A percentile compares a stretch with the other conserved stretches of the same genome.
These are phyloP conservation scores for Hawksworthiomyces lignivorus DNA, from an alignment of 2,329 filamentous ascomycete species.

Conservation along the genomic window DNA sequence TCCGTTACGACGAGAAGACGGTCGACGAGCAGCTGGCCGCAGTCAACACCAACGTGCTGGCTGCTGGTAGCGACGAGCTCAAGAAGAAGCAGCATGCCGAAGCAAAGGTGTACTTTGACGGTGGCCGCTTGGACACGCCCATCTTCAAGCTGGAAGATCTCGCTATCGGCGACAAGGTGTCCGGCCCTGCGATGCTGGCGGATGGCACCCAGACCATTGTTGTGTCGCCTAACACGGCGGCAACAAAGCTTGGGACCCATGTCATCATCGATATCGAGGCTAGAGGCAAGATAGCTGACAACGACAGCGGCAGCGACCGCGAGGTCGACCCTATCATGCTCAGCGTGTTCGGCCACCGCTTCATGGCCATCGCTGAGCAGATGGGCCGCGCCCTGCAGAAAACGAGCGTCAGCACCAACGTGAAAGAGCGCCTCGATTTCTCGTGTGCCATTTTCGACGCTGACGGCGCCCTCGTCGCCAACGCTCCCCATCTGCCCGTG, in stretches of 20 bases:
- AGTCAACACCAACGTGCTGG: slow-evolving; percentile 51
- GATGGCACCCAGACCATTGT: slow-evolving; percentile 90
- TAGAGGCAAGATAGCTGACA: slow-evolving; percentile 20
- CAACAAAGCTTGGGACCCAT: slow-evolving; percentile 74
- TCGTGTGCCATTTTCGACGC: slow-evolving; percentile 76
- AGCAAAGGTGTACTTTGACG: slow-evolving; percentile 75
- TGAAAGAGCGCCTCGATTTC: slow-evolving; percentile 76
- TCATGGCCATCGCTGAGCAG: slow-evolving; percentile 80
- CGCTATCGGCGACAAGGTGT: slow-evolving; percentile 61
- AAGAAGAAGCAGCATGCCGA: slow-evolving; percentile 52
- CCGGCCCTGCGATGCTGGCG: slow-evolving; percentile 77
- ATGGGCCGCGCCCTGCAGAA: slow-evolving; percentile 76
- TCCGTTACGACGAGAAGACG: slow-evolving; percentile 69
- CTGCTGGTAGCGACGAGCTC: slow-evolving; percentile 26
- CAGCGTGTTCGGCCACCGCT: slow-evolving; percentile 71
- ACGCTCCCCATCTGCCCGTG: slow-evolving; percentile 73
- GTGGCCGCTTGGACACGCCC: slow-evolving; percentile 67
- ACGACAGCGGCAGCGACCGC: neutral
- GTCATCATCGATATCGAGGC: slow-evolving; percentile 79
- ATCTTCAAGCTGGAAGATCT: slow-evolving; percentile 77
- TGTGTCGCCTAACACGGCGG: slow-evolving; percentile 69
- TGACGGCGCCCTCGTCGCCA: slow-evolving; percentile 67
- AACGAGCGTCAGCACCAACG: slow-evolving; percentile 71
- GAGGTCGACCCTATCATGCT: slow-evolving; percentile 70
- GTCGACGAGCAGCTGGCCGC: slow-evolving; percentile 76